These are phyloP conservation scores for Aspergillus conjunctus DNA, from an alignment of 495 filamentous ascomycete genomes.

Conservation along the genomic window DNA sequence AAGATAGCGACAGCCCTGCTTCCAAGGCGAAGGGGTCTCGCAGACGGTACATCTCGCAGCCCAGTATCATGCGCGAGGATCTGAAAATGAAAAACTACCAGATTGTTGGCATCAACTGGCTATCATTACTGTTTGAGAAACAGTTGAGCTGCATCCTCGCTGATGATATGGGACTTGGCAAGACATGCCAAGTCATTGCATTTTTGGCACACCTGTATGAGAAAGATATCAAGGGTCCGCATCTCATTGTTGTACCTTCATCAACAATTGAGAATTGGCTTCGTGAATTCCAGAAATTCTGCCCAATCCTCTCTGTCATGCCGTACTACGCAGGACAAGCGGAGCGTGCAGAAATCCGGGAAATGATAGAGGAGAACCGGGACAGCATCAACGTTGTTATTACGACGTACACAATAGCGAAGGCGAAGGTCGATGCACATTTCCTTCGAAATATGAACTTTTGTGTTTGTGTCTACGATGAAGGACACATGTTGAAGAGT, in stretches of 20 bases:
- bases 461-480: constrained; percentile 81
- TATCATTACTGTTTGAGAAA: constrained; percentile 75
- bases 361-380: constrained; percentile 61
- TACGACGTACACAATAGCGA: constrained; percentile 83
- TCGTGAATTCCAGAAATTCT: constrained; percentile 85
- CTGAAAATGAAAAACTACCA: constrained; percentile 88
- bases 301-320: constrained; percentile 70
- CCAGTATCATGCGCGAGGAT: constrained; percentile 68
- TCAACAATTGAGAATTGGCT: constrained; percentile 97
- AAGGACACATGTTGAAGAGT: constrained; percentile 91
- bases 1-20: constrained; percentile 49
- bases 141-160: constrained; percentile 85
- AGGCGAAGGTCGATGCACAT: constrained; percentile 62
- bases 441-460: constrained; percentile 67
- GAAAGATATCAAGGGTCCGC: constrained; percentile 68
- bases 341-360: constrained; percentile 65
- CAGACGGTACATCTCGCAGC: constrained; percentile 64
- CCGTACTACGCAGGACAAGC: constrained; percentile 76
- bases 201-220: constrained; percentile 83
- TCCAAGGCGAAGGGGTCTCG: constrained; percentile 19
- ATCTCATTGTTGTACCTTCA: constrained; percentile 85
- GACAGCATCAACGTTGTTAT: constrained; percentile 79
- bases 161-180: constrained; percentile 97
- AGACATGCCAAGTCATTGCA: constrained; percentile 94
- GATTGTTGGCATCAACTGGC: constrained; percentile 92